Conservation (phyloP, 1,139 yeast genomes). For the Kodamaea sp. region DNA sequence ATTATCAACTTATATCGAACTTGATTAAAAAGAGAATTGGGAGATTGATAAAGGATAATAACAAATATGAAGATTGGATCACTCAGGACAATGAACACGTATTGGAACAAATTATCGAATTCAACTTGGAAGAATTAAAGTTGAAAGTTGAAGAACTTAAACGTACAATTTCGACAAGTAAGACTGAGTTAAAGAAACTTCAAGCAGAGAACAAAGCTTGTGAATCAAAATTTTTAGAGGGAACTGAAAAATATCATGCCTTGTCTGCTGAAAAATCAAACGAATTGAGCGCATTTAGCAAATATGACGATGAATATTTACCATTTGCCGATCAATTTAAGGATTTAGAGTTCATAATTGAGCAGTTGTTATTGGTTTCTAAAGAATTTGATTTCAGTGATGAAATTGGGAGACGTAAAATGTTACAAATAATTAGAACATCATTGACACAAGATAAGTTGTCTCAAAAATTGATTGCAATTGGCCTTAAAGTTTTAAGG, state of each 20-base stretch:
- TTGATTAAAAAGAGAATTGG: slow-evolving; percentile 11
- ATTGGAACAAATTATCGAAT: slow-evolving; percentile 13
- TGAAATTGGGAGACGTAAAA: slow-evolving; percentile 83
- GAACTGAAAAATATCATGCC: slow-evolving; percentile 16
- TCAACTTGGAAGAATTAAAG: slow-evolving; percentile 12
- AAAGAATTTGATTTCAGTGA: slow-evolving; percentile 81
- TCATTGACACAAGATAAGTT: slow-evolving; percentile 54
- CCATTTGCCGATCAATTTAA: slow-evolving; percentile 36
- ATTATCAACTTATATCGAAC: slow-evolving; percentile 13
- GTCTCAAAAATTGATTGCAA: slow-evolving; percentile 50
- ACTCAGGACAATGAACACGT: slow-evolving; percentile 15
- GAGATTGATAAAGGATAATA: slow-evolving; percentile 11
- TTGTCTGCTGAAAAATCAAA: slow-evolving; percentile 12
- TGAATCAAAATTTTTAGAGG: slow-evolving; percentile 17
- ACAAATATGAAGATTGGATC: slow-evolving; percentile 10
- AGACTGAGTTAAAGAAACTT: slow-evolving; percentile 13
- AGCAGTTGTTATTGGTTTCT: slow-evolving; percentile 68
- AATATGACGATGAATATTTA: slow-evolving; percentile 22
- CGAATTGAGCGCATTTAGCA: slow-evolving; percentile 14
- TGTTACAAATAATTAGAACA: slow-evolving; percentile 68
- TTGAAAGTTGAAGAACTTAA: slow-evolving; percentile 11
- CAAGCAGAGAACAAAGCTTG: slow-evolving; percentile 22
- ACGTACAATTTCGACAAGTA: slow-evolving; percentile 10
- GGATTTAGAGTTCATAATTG: slow-evolving; percentile 71
- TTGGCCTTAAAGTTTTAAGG: slow-evolving; percentile 61